Evolutionary conservation across 2,329 filamentous ascomycete genomes (phyloP), one percentile per base, ranked within the genome.

Genomic region (Coniochaeta sp.): DNA sequence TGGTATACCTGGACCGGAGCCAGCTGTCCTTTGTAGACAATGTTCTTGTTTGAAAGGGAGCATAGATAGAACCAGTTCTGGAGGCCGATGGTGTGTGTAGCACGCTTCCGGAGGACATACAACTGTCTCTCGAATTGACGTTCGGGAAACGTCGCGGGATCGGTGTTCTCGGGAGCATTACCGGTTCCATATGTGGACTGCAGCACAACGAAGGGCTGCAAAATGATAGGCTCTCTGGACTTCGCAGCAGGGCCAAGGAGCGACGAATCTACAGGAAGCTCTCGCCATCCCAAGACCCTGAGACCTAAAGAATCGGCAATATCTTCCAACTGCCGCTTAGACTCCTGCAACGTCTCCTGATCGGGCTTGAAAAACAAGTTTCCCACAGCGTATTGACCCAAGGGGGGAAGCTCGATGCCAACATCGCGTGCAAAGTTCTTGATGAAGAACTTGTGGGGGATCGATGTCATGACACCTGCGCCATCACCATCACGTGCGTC

Each of bases 1-100:
- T 96, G 89, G 78, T 98, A 98, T 58, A 98, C 93, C 80, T 98
- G 93, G 32, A 93, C 86, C 26, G 93, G 93, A 52, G 93, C 89
- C 66, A 98, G 82, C 75, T 98, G 95, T 65, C 93, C 93, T 83
- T 98, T 98, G 84, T 98, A 98, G 62, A 98, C 91, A 77, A 98
- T 98, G 80, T 98, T 98, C 79, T 93, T 93, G 86, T 96, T 97
- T 75, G 88, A 95, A 66, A 98, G 79, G 57, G 92, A 96, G 83
- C 93, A 98, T 61, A 98, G 82, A 75, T 98, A 98, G 82, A 98
- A 98, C 93, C 93, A 98, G 76, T 97, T 97, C 77, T 96, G 91
- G 60, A 97, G 84, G 62, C 93, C 93, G 72, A 97, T 95, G 69
- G 91, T 89, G 79, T 97, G 92, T 55, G 93, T 96, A 59, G 93